phyloP scores from a whole-genome alignment of 1,284 basidiomycete species.

The Ustilago vetiveriae region DNA sequence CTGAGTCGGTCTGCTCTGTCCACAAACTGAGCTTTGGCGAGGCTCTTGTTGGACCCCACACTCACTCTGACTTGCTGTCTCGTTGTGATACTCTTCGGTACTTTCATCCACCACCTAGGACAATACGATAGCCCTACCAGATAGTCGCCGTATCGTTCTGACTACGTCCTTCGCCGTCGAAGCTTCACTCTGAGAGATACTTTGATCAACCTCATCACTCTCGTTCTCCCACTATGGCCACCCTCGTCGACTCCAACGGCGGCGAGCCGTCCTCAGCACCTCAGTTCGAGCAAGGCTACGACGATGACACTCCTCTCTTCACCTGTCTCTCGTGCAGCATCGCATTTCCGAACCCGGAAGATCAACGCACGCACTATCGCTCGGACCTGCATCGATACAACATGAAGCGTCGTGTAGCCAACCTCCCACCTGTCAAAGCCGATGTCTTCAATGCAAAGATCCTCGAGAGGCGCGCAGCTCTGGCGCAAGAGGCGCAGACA shows the following conservation, averaged over 20 bases:
- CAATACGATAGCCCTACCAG: too few species aligned
- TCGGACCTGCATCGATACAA: conserved; percentile 98
- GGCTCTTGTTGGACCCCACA: conserved; percentile 18
- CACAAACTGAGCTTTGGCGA: conserved; percentile 27
- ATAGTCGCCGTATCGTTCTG: too few species aligned
- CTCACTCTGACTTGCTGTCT: too few species aligned
- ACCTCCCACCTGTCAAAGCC: conserved; percentile 83
- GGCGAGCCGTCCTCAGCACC: conserved; percentile 30
- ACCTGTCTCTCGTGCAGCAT: conserved; percentile 94
- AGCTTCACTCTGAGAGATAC: too few species aligned
- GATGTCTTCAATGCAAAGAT: conserved; percentile 89
- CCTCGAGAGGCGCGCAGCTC: conserved; percentile 65
- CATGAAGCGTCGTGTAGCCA: conserved; percentile 94
- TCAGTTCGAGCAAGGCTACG: conserved; percentile 36
- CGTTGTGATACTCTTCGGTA: not conserved
- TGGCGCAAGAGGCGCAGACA: conserved; percentile 31
- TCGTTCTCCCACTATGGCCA: conserved; percentile 33
- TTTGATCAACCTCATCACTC: too few species aligned
- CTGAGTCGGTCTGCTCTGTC: too few species aligned
- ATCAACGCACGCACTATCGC: conserved; percentile 89
- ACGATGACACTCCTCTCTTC: conserved; percentile 60
- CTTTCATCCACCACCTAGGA: too few species aligned
- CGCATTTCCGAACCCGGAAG: conserved; percentile 83
- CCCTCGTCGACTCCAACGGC: conserved; percentile 24
- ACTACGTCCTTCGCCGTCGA: too few species aligned